These are phyloP conservation scores for Halenospora varia DNA, from an alignment of 495 filamentous ascomycete genomes.

Conservation along the genomic window DNA sequence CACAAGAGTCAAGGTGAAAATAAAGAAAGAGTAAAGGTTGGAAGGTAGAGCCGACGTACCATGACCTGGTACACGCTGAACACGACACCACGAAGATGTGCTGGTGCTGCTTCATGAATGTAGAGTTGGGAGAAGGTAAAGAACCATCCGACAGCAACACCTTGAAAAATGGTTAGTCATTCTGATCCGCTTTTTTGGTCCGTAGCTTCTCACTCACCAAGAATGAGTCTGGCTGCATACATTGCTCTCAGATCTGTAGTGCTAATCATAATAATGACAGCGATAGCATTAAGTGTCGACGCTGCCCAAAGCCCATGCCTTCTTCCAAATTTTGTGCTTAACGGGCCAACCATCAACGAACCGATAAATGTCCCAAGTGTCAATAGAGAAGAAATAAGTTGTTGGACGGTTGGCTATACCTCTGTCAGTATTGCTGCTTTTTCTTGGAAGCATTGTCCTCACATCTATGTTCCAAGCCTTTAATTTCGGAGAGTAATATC, in stretches of 20 bases:
- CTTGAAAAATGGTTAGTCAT: constrained; percentile 19
- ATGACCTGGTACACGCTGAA: constrained; percentile 30
- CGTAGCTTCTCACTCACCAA: constrained; percentile 12
- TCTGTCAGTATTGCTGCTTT: constrained; percentile 55
- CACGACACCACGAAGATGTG: constrained; percentile 13
- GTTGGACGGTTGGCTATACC: constrained; percentile 44
- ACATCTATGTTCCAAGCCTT: constrained; percentile 24
- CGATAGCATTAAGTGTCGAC: constrained; percentile 34
- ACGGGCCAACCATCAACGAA: constrained; percentile 49
- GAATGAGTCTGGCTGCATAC: constrained; percentile 50
- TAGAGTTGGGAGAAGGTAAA: constrained; percentile 60
- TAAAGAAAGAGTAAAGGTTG: no score
- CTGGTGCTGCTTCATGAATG: constrained; percentile 39
- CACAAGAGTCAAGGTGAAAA: no score
- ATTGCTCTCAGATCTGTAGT: constrained; percentile 48
- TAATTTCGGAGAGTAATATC: constrained; percentile 4
- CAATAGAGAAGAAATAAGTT: constrained; percentile 56
- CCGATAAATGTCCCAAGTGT: constrained; percentile 56
- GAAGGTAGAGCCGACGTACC: constrained; percentile 44
- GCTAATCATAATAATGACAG: constrained; percentile 53
- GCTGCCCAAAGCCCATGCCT: constrained; percentile 39
- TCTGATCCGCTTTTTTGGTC: no score
- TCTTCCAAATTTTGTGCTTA: constrained; percentile 43
- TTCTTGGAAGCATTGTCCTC: constrained; percentile 31
- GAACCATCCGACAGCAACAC: constrained; percentile 52